Base-by-base conservation (phyloP, 2,329 filamentous ascomycete species). In the Lojkania enalia region DNA sequence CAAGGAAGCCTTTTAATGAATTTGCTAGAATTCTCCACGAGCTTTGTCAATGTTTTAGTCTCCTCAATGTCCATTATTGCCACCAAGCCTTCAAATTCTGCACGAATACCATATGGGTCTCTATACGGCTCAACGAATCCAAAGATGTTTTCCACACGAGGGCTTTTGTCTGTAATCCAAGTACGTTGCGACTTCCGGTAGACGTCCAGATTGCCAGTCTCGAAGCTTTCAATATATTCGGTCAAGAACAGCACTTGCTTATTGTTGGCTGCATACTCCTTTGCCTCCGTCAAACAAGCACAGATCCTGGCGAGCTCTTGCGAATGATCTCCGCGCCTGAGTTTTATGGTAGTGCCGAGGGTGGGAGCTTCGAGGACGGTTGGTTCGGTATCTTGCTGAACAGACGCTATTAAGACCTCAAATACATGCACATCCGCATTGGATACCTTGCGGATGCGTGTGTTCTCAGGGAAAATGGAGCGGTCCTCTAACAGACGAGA, bases 101-200 rank as follows among this genome's bases (percentile, higher is more conserved):
- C 88, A 51, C 88, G 80, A 21, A 90, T 82, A 47, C 89, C 88
- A 48, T 87, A 84, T 20, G 89, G 89, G 62, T 95, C 89, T 57
- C 88, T 78, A 67, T 94, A 94, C 0, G 88, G 90, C 73, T 94
- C 88, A 39, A 94, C 86, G 63, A 94, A 94, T 1, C 88, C 88
- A 55, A 92, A 80, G 66, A 92, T 90, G 33, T 80, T 85, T 70
- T 94, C 88, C 23, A 95, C 82, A 71, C 81, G 83, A 3, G 89
- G 89, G 15, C 86, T 85, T 67, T 90, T 88, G 65, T 95, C 88
- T 61, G 84, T 83, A 54, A 94, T 89, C 89, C 89, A 94, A 60
- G 80, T 81, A 52, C 87, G 79, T 68, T 94, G 88, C 52, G 84
- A 85, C 63, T 92, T 82, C 70, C 91, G 91, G 76, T 88, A 91